Evolutionary conservation across 2,329 filamentous ascomycete genomes (phyloP), one percentile per base, ranked within the genome.

Genomic region (Hawksworthiomyces lignivorus): DNA sequence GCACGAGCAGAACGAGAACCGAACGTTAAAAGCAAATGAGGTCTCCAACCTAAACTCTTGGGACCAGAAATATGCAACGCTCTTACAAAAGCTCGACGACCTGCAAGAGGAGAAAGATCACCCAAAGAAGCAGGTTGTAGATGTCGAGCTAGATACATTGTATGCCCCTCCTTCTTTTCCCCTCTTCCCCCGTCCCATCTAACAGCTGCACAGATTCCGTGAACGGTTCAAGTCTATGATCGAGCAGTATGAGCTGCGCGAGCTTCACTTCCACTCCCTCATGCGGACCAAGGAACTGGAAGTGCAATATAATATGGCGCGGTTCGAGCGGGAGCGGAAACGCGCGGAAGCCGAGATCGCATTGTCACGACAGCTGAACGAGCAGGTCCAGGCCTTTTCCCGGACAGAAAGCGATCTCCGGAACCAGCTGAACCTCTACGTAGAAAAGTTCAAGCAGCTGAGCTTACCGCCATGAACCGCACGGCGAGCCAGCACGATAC

Each of bases 371-470:
- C 85, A 90, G 50, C 73, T 98, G 39, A 95, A 92, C 53, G 74
- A 80, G 27, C 92, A 98, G 64, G 88, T 97, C 19, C 87, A 89
- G 52, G 94, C 88, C 2, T 96, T 97, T 61, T 92, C 88, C 27
- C 92, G 95, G 63, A 97, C 90, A 9, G 92, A 98, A 65, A 84
- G 86, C 14, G 90, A 97, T 63, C 73, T 98, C 42, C 74, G 92
- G 46, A 94, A 87, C 55, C 92, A 98, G 64, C 79, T 98, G 54
- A 97, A 96, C 61, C 90, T 96, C 54, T 98, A 98, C 56, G 90
- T 96, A 20, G 92, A 98, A 61, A 98, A 97, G 68, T 97, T 97
- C 68, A 97, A 97, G 70, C 92, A 98, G 85, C 90, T 95, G 77
- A 63, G 75, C 62, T 42, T 48, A 48, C 44, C 46, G 20, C 45